Evolutionary conservation across 2,329 filamentous ascomycete genomes (phyloP), one percentile per base, ranked within the genome.

Genomic region (Colletotrichum acutatum): DNA sequence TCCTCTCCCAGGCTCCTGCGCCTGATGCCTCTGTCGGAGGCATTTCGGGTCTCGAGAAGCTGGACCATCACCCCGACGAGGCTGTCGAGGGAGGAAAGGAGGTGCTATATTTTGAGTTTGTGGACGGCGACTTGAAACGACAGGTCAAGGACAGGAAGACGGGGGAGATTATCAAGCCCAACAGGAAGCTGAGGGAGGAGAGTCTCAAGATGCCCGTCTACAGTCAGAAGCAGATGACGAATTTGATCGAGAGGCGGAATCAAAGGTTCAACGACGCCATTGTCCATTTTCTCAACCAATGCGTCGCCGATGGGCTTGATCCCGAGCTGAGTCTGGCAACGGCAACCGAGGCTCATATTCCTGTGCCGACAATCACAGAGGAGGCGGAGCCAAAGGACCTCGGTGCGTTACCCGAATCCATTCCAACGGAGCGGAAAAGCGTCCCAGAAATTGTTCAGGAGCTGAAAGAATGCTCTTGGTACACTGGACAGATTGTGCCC

Each of bases 181-280:
- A 87, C 14, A 88, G 91, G 70, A 94, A 90, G 78, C 85, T 95
- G 75, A 88, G 90, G 71, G 90, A 95, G 24, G 95, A 98, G 78
- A 91, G 94, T 73, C 80, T 98, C 76, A 97, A 94, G 82, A 95
- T 98, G 91, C 97, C 96, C 0, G 94, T 97, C 9, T 98, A 91
- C 84, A 95, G 94, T 75, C 95, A 98, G 82, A 95, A 95, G 81
- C 95, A 98, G 83, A 95, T 98, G 93, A 91, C 93, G 79, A 89
- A 88, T 65, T 82, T 98, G 76, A 98, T 99, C 77, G 95, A 96
- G 82, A 97, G 96, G 83, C 88, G 97, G 60, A 98, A 98, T 78
- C 85, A 86, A 66, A 97, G 95, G 79, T 98, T 98, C 78, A 86
- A 86, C 0, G 92, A 90, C 71, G 94, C 95, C 0, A 88, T 97